These are phyloP conservation scores for Fallopia convolvulus DNA, from an alignment of 148 eudicot species.

Conservation along the genomic window DNA sequence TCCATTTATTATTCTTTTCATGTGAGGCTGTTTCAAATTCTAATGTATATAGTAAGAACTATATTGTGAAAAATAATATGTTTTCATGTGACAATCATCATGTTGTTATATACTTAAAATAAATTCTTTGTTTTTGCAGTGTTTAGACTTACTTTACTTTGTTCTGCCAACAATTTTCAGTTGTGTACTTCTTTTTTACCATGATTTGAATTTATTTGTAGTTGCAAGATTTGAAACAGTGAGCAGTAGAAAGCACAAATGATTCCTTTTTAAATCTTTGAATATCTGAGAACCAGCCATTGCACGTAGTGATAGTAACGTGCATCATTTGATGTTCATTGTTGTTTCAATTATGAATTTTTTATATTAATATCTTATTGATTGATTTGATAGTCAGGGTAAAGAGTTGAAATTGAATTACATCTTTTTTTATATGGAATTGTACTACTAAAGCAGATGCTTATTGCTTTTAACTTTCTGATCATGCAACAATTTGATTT, in stretches of 20 bases:
- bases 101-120: neutral
- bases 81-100: neutral
- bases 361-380: neutral
- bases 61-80: no score
- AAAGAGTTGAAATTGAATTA: neutral
- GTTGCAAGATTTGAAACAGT: conserved; percentile 89
- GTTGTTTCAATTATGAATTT: neutral
- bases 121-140: neutral
- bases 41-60: no score
- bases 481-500: conserved; percentile 3
- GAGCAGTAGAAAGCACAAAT: conserved; percentile 74
- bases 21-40: no score
- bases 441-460: neutral
- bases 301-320: conserved; percentile 96
- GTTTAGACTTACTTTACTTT: conserved; percentile 1
- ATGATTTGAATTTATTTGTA: conserved; percentile 18
- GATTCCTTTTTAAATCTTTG: conserved; percentile 68
- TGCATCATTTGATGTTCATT: conserved; percentile 10
- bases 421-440: neutral
- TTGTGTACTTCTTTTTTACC: neutral
- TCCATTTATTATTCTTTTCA: neutral
- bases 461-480: conserved; percentile 1
- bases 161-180: neutral
- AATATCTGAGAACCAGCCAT: conserved; percentile 87
- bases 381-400: neutral